Evolutionary conservation across 768 basidiomycete species (phyloP).

Genomic region (Fomitopsis pulvina): DNA sequence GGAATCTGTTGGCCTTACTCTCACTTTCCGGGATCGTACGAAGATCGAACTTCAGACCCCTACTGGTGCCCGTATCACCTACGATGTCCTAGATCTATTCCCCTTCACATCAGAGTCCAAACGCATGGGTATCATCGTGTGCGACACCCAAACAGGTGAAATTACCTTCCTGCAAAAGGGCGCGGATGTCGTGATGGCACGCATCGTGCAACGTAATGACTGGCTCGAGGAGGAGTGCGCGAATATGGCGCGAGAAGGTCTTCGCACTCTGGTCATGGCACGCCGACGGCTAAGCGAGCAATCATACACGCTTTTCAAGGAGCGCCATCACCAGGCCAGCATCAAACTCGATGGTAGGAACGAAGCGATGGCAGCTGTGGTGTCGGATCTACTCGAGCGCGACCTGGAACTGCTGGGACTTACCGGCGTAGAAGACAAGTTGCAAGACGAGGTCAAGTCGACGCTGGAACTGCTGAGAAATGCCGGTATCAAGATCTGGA

Average conservation of each 20-base stretch:
- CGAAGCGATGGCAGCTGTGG: slow-evolving; percentile 72
- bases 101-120: slow-evolving; percentile 99
- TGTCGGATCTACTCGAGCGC: slow-evolving; percentile 72
- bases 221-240: slow-evolving; percentile 99
- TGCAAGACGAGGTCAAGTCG: slow-evolving; percentile 94
- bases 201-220: slow-evolving; percentile 93
- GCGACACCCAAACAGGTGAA: slow-evolving; percentile 68
- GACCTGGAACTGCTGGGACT: slow-evolving; percentile 90
- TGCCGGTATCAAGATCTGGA: slow-evolving; percentile 99
- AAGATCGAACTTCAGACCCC: slow-evolving; percentile 81
- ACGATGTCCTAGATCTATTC: slow-evolving; percentile 90
- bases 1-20: slow-evolving; percentile 85
- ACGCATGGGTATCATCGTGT: slow-evolving; percentile 96
- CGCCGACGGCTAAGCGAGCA: slow-evolving; percentile 68
- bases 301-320: slow-evolving; percentile 69
- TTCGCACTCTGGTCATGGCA: slow-evolving; percentile 91
- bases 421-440: slow-evolving; percentile 98
- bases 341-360: slow-evolving; percentile 73
- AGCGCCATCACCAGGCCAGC: slow-evolving; percentile 68
- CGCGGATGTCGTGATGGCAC: slow-evolving; percentile 96
- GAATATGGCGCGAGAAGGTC: slow-evolving; percentile 96
- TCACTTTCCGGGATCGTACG: slow-evolving; percentile 85
- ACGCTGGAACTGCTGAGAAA: slow-evolving; percentile 91
- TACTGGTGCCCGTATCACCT: slow-evolving; percentile 53
- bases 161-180: slow-evolving; percentile 94